These are phyloP conservation scores for Debaryomyces prosopidis DNA, from an alignment of 805 yeast genomes.

Conservation along the genomic window DNA sequence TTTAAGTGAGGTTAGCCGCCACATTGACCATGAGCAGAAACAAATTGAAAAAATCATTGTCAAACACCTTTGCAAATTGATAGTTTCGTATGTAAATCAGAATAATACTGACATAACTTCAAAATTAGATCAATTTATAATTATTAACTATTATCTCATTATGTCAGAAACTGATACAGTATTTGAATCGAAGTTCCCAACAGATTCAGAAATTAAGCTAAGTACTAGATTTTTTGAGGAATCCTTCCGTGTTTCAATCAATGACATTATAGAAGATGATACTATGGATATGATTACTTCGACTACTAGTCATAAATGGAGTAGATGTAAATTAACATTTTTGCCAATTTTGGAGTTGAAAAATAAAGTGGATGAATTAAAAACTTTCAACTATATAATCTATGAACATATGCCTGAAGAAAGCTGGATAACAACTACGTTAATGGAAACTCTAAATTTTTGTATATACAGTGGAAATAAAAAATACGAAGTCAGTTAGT, in stretches of 20 bases:
- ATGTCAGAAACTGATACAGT: constrained; percentile 5
- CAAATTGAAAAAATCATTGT: constrained; percentile 14
- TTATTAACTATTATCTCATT: constrained; percentile 12
- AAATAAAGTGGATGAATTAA: constrained; percentile 34
- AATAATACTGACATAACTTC: constrained; percentile 3
- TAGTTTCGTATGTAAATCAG: constrained; percentile 6
- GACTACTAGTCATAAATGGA: constrained; percentile 36
- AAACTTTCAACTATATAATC: constrained; percentile 27
- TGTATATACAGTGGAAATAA: constrained; percentile 41
- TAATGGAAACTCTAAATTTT: constrained; percentile 26
- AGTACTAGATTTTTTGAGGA: constrained; percentile 34
- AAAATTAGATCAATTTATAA: constrained; percentile 22
- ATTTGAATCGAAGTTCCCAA: constrained; percentile 7
- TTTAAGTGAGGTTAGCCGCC: not conserved
- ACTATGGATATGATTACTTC: constrained; percentile 19
- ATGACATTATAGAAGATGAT: constrained; percentile 12
- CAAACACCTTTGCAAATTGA: constrained; percentile 13
- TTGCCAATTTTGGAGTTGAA: constrained; percentile 36
- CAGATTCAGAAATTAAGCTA: constrained; percentile 21
- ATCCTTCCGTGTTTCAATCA: constrained; percentile 21
- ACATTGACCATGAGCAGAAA: constrained; percentile 16
- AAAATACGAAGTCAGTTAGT: constrained; percentile 15
- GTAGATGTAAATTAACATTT: constrained; percentile 34
- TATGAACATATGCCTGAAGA: not conserved
- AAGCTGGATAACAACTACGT: not conserved